Evolutionary conservation across 805 yeast genomes (phyloP).

Genomic region (Metschnikowia orientalis): DNA sequence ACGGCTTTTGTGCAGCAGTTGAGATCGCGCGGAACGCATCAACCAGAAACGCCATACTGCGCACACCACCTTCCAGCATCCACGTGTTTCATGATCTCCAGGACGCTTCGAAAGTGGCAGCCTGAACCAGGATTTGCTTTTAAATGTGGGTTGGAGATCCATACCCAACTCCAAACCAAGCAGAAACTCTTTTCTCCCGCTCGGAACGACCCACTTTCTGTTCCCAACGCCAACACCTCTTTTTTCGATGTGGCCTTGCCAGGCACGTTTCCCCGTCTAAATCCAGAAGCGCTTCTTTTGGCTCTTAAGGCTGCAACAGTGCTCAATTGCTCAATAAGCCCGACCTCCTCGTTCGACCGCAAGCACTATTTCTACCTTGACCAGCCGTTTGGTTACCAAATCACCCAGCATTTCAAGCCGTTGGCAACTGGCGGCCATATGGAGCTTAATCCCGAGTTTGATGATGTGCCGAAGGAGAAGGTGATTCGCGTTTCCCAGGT

Average conservation of each 20-base stretch:
- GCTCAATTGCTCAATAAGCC: slow-evolving; percentile 54
- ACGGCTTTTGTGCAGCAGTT: too few relatives aligned
- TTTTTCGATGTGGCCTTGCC: slow-evolving; percentile 85
- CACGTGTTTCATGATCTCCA: slow-evolving; percentile 14
- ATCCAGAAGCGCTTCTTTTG: slow-evolving; percentile 63
- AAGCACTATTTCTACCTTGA: slow-evolving; percentile 96
- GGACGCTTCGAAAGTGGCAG: slow-evolving; percentile 13
- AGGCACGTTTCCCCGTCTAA: slow-evolving; percentile 84
- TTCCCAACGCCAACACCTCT: slow-evolving; percentile 69
- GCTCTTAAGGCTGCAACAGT: slow-evolving; percentile 75
- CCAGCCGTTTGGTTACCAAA: slow-evolving; percentile 94
- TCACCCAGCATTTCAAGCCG: slow-evolving; percentile 85
- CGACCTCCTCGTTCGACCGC: slow-evolving; percentile 71
- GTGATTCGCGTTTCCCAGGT: slow-evolving; percentile 67
- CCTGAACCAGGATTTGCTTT: slow-evolving; percentile 29
- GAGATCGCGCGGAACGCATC: too few relatives aligned
- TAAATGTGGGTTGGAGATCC: slow-evolving; percentile 90
- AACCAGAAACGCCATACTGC: too few relatives aligned
- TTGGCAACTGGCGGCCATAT: slow-evolving; percentile 66
- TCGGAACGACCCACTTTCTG: slow-evolving; percentile 12
- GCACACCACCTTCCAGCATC: too few relatives aligned
- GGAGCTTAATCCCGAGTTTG: slow-evolving; percentile 45
- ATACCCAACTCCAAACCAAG: slow-evolving; percentile 76
- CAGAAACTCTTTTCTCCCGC: slow-evolving; percentile 75
- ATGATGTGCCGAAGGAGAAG: slow-evolving; percentile 43